Conservation (phyloP, 2,329 filamentous ascomycete genomes). For the Hymenoscyphus infarciens region DNA sequence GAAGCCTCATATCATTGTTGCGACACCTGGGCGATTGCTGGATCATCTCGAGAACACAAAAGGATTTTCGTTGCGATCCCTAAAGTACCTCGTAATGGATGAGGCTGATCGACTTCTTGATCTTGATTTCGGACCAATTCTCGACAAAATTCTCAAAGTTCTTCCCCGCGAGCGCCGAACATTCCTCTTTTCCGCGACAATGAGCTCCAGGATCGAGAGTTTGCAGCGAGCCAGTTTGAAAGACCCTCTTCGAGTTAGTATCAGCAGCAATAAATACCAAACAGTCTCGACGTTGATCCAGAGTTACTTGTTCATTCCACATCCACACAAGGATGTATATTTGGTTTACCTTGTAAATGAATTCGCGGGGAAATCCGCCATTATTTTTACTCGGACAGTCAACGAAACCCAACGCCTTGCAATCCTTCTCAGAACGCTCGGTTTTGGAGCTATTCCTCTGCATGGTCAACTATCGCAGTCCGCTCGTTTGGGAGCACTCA, state of each 20-base stretch:
- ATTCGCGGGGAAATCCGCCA: constrained; percentile 77
- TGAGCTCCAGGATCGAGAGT: constrained; percentile 89
- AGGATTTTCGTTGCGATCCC: constrained; percentile 76
- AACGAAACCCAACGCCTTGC: constrained; percentile 85
- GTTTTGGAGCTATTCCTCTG: constrained; percentile 86
- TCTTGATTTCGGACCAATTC: constrained; percentile 86
- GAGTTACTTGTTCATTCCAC: constrained; percentile 80
- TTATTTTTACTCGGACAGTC: constrained; percentile 90
- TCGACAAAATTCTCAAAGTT: constrained; percentile 91
- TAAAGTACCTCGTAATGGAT: constrained; percentile 92
- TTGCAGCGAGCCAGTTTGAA: constrained; percentile 84
- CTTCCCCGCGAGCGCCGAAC: constrained; percentile 75
- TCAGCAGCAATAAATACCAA: constrained; percentile 81
- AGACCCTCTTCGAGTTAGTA: constrained; percentile 78
- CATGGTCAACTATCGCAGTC: constrained; percentile 91
- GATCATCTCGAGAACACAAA: constrained; percentile 97
- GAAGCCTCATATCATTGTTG: constrained; percentile 90
- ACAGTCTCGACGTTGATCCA: constrained; percentile 87
- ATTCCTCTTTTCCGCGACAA: constrained; percentile 90
- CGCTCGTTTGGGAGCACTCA: constrained; percentile 78
- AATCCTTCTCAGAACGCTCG: constrained; percentile 77
- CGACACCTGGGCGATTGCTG: constrained; percentile 82
- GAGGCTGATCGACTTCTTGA: constrained; percentile 91
- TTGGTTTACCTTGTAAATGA: constrained; percentile 84
- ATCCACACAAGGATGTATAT: constrained; percentile 85